These are phyloP conservation scores for Fraxinus quadrangulata DNA, from an alignment of 257 asterid genomes.

Conservation along the genomic window DNA sequence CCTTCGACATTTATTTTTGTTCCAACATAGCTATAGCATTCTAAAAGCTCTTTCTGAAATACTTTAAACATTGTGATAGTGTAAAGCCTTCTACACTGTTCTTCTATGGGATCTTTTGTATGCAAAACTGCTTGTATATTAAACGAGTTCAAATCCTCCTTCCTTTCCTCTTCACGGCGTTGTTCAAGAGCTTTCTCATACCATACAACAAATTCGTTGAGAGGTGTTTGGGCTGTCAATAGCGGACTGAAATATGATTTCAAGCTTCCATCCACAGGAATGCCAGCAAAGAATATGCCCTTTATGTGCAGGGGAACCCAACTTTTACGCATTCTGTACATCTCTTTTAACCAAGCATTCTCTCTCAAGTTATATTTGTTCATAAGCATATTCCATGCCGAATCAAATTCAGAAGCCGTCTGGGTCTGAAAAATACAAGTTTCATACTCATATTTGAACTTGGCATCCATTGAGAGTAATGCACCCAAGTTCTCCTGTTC, in stretches of 20 bases:
- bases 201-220: constrained; percentile 57
- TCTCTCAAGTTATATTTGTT: constrained; percentile 67
- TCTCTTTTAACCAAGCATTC: constrained; percentile 73
- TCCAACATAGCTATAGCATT: constrained; percentile 78
- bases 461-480: constrained; percentile 61
- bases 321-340: constrained; percentile 73
- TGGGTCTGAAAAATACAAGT: constrained; percentile 74
- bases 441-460: constrained; percentile 82
- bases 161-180: constrained; percentile 78
- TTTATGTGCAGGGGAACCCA: constrained; percentile 79
- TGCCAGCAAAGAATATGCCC: constrained; percentile 88
- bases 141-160: constrained; percentile 80
- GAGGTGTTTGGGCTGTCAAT: constrained; percentile 65
- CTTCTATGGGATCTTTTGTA: constrained; percentile 95
- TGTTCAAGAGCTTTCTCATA: constrained; percentile 81
- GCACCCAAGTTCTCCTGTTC: constrained; percentile 74
- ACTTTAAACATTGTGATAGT: constrained; percentile 73
- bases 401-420: constrained; percentile 72
- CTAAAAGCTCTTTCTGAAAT: constrained; percentile 91
- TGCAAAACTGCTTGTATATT: constrained; percentile 72
- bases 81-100: constrained; percentile 84
- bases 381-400: constrained; percentile 76
- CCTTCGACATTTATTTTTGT: constrained; percentile 87
- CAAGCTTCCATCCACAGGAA: constrained; percentile 77
- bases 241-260: constrained; percentile 63